Evolutionary conservation across 1,284 basidiomycete genomes (phyloP).

Genomic region (Ceratobasidium sp.): DNA sequence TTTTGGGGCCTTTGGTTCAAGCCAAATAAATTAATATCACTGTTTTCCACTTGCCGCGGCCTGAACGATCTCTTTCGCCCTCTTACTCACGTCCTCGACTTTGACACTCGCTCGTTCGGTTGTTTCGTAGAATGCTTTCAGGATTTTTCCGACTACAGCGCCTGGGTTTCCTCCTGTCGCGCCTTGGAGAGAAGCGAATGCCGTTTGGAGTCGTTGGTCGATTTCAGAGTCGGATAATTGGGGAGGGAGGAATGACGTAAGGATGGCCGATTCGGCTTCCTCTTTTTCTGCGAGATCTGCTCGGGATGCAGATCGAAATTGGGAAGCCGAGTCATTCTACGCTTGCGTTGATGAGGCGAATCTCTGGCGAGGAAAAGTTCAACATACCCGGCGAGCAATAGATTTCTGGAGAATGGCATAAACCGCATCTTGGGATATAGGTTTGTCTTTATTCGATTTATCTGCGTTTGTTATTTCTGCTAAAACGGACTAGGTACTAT

Average conservation of each 20-base stretch:
- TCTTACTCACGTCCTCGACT: constrained; percentile 37
- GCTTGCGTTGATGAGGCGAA: neutral
- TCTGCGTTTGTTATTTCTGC: constrained; percentile 42
- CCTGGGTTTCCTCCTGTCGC: neutral
- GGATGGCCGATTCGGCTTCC: constrained; percentile 34
- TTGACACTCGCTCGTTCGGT: constrained; percentile 31
- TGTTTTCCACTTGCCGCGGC: neutral
- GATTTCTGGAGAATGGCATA: constrained; percentile 38
- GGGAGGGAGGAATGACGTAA: constrained; percentile 40
- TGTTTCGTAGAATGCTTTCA: constrained; percentile 41
- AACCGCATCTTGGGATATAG: constrained; percentile 22
- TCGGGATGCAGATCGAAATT: constrained; percentile 38
- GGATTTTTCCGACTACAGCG: constrained; percentile 22
- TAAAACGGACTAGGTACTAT: constrained; percentile 30
- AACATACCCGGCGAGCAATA: constrained; percentile 40
- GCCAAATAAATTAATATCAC: neutral
- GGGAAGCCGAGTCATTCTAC: constrained; percentile 40
- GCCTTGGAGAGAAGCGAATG: constrained; percentile 7
- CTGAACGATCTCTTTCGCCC: constrained; percentile 36
- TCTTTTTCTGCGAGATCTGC: constrained; percentile 42
- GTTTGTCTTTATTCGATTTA: constrained; percentile 37
- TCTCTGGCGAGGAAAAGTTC: no score
- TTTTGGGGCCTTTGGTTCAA: neutral
- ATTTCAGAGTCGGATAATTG: constrained; percentile 39
- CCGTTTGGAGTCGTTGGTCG: constrained; percentile 27